phyloP scores from a whole-genome alignment of 345 rosid species.

The Draba incana region DNA sequence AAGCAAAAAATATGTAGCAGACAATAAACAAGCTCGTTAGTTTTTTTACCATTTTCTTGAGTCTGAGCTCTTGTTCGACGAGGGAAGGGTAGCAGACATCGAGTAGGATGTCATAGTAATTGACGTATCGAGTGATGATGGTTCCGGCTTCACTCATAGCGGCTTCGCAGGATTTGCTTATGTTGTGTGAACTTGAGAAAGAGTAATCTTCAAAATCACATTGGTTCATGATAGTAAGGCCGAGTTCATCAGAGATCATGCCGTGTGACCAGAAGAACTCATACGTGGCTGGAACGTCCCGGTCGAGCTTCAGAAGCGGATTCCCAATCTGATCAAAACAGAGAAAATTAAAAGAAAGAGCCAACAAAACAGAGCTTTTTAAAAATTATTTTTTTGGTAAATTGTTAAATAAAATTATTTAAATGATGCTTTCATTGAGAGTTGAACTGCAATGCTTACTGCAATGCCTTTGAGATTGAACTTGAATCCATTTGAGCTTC shows the following conservation, averaged over 20 bases:
- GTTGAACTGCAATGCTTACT: constrained; percentile 48
- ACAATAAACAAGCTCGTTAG: no score
- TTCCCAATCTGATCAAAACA: constrained; percentile 70
- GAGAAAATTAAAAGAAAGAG: constrained; percentile 14
- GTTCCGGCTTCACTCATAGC: constrained; percentile 58
- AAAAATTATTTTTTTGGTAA: no score
- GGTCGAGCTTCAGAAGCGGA: constrained; percentile 81
- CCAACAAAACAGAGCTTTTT: constrained; percentile 2
- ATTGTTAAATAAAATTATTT: no score
- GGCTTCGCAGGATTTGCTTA: constrained; percentile 49
- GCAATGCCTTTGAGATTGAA: constrained; percentile 95
- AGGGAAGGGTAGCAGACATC: constrained; percentile 84
- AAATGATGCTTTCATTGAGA: no score
- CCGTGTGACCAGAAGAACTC: constrained; percentile 95
- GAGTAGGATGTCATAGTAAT: constrained; percentile 77
- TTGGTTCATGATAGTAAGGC: constrained; percentile 64
- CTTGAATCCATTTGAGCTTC: constrained; percentile 58
- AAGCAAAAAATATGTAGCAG: no score
- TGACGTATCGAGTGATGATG: constrained; percentile 65
- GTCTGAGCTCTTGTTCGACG: constrained; percentile 82
- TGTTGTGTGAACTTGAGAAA: constrained; percentile 61
- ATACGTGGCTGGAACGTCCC: constrained; percentile 69
- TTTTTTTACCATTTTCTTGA: constrained; percentile 64
- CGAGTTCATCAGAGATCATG: constrained; percentile 94
- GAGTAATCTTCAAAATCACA: constrained; percentile 81